These are phyloP conservation scores for Noccaea bulbosa DNA, from an alignment of 345 rosid species.

Conservation along the genomic window DNA sequence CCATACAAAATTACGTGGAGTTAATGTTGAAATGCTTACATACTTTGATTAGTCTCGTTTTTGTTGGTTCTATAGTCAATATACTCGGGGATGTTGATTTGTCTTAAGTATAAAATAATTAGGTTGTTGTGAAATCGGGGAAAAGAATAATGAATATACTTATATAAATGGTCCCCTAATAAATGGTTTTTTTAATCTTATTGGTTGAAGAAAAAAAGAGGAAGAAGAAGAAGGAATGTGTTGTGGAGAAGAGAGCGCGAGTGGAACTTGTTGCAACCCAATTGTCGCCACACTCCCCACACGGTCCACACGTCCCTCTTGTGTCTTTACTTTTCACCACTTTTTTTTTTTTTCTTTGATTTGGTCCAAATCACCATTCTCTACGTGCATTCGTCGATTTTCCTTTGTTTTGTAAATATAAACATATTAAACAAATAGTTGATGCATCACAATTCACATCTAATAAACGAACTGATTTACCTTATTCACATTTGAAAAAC, in stretches of 20 bases:
- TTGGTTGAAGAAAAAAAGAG: slow-evolving; percentile 6
- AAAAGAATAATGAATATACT: slow-evolving; percentile 27
- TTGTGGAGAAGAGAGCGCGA: slow-evolving; percentile 51
- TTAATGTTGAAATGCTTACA: slow-evolving; percentile 29
- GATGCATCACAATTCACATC: background rate
- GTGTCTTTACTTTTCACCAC: slow-evolving; percentile 41
- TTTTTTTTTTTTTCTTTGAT: background rate
- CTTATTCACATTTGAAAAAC: no score
- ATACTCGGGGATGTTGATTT: background rate
- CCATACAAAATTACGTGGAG: slow-evolving; percentile 20
- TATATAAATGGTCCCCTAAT: slow-evolving; percentile 33
- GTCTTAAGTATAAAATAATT: background rate
- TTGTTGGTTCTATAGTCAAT: background rate
- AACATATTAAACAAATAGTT: no score
- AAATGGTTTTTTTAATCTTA: slow-evolving; percentile 6
- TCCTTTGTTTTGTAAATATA: background rate
- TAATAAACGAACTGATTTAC: no score
- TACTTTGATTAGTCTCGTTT: slow-evolving; percentile 27
- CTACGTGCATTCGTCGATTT: background rate
- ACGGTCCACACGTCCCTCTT: slow-evolving; percentile 50
- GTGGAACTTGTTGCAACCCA: slow-evolving; percentile 47
- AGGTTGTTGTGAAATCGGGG: slow-evolving; percentile 31
- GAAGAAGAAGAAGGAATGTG: slow-evolving; percentile 45
- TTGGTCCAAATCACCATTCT: background rate
- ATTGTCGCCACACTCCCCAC: slow-evolving; percentile 59